These are phyloP conservation scores for Ustilago nuda DNA, from an alignment of 1,284 basidiomycete genomes.

Conservation along the genomic window DNA sequence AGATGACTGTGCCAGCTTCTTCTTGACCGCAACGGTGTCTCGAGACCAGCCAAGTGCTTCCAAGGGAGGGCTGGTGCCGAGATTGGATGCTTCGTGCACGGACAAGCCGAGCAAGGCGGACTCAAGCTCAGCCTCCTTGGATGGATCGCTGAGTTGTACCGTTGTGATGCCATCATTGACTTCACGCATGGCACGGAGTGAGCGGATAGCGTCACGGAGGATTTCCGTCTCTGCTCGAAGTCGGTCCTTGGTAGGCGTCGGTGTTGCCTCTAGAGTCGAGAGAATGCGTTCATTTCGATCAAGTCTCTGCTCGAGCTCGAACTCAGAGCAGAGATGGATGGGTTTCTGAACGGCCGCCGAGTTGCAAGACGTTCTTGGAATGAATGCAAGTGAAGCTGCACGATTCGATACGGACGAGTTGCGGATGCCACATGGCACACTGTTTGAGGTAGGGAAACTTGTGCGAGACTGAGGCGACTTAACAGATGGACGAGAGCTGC, in stretches of 20 bases:
- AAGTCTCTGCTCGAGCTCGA: constrained; percentile 52
- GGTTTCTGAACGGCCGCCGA: constrained; percentile 44
- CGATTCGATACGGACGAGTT: constrained; percentile 6
- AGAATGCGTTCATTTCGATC: constrained; percentile 51
- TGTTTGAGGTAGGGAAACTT: constrained; percentile 5
- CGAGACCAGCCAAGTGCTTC: constrained; percentile 45
- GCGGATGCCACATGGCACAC: constrained; percentile 8
- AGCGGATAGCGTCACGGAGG: constrained; percentile 39
- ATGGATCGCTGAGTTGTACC: constrained; percentile 34
- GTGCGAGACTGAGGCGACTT: constrained; percentile 10
- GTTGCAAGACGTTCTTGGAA: constrained; percentile 37
- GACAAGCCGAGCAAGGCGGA: constrained; percentile 42
- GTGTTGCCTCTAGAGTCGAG: constrained; percentile 25
- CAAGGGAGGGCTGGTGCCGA: constrained; percentile 29
- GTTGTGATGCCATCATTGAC: constrained; percentile 37
- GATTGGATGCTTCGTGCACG: constrained; percentile 17
- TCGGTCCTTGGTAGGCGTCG: constrained; percentile 29
- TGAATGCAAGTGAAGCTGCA: constrained; percentile 45
- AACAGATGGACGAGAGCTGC: constrained; percentile 6
- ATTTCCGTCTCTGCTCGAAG: constrained; percentile 34
- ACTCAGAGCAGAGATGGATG: constrained; percentile 44
- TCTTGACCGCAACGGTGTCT: constrained; percentile 47
- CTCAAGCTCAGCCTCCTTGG: constrained; percentile 39
- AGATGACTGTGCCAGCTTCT: constrained; percentile 42
- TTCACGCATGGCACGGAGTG: constrained; percentile 36